A percentile compares a stretch with the other conserved stretches of the same genome.
Evolutionary conservation across 768 basidiomycete genomes (phyloP).

Genomic region (Jaapia argillacea): DNA sequence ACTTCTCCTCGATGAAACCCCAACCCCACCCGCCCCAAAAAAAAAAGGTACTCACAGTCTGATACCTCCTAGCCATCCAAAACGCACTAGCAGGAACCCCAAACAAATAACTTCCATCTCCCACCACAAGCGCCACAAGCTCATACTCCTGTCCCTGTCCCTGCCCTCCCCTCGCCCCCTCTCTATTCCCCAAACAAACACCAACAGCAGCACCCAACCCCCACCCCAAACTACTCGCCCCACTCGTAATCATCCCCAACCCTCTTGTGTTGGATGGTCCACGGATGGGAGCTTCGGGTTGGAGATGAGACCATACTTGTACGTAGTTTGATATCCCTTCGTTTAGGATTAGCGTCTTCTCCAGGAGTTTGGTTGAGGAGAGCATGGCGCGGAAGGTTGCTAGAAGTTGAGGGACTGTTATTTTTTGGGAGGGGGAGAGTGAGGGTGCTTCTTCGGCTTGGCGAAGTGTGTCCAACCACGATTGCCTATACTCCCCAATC

Average conservation of each 20-base stretch:
- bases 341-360: constrained; percentile 41
- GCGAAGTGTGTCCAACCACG: neutral
- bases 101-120: constrained; percentile 64
- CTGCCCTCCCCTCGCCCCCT: constrained; percentile 10
- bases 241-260: constrained; percentile 34
- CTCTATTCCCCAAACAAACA: constrained; percentile 33
- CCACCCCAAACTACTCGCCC: constrained; percentile 64
- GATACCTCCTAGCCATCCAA: constrained; percentile 66
- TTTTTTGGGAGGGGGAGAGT: neutral
- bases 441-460: neutral
- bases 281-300: constrained; percentile 37
- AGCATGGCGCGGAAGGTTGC: constrained; percentile 35
- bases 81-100: constrained; percentile 54
- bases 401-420: constrained; percentile 36
- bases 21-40: neutral
- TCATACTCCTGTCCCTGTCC: constrained; percentile 27
- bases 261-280: neutral
- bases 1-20: too few relatives aligned
- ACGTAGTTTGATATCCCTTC: constrained; percentile 54
- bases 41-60: constrained; percentile 36
- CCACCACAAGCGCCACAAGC: constrained; percentile 49
- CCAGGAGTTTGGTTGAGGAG: constrained; percentile 25
- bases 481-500: neutral
- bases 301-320: constrained; percentile 47
- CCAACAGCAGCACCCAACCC: constrained; percentile 57